A percentile compares a stretch with the other conserved stretches of the same genome.
Conservation (phyloP, 108 stramenopile genomes). For the Aurantiochytrium sp. region DNA sequence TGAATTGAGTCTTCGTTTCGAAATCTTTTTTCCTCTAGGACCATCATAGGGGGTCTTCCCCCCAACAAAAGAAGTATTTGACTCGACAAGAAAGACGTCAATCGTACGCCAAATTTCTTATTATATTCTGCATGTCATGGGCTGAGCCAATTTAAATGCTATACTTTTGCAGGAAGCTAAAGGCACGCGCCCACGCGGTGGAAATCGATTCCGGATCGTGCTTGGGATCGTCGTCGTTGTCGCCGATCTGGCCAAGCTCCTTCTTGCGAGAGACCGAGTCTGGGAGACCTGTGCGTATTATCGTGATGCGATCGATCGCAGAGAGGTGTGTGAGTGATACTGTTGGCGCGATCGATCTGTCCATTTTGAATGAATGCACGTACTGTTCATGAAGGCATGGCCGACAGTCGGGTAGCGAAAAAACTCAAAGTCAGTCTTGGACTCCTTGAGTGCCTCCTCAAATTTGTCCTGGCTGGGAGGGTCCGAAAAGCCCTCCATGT, state of each 20-base stretch:
- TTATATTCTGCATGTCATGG: not conserved
- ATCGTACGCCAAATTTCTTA: too few relatives aligned
- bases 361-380: not conserved
- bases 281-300: not conserved
- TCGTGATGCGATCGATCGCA: too few relatives aligned
- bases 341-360: not conserved
- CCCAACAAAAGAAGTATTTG: too few relatives aligned
- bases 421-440: not conserved
- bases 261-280: not conserved
- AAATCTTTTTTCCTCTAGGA: too few relatives aligned
- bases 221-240: not conserved
- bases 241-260: conserved; percentile 17
- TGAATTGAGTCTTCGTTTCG: too few relatives aligned
- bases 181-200: not conserved
- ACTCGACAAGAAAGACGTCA: too few relatives aligned
- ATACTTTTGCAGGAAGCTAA: not conserved
- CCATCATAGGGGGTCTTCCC: too few relatives aligned
- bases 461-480: conserved; percentile 19
- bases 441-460: conserved; percentile 20
- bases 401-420: conserved; percentile 17
- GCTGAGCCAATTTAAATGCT: not conserved
- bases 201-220: not conserved
- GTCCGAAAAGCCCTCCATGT: conserved; percentile 28
- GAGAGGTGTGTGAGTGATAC: too few relatives aligned
- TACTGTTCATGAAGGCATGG: conserved; percentile 41